Evolutionary conservation across 441 rosid species (phyloP).

Genomic region (Jatropha podagrica): DNA sequence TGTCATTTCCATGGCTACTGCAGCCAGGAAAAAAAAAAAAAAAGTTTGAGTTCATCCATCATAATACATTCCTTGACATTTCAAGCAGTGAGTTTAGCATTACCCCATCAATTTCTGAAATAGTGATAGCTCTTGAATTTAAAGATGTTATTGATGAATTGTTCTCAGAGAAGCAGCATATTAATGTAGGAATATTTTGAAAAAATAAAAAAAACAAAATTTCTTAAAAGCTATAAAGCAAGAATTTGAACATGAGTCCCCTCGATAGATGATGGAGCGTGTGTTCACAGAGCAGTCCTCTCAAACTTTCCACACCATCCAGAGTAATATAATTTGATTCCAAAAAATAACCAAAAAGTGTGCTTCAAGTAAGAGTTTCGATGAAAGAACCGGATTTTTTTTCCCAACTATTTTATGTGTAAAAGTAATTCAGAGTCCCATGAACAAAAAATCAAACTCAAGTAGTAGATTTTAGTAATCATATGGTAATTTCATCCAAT

Average conservation of each 20-base stretch:
- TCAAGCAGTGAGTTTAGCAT: constrained; percentile 1
- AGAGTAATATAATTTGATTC: neutral
- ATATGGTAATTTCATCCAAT: neutral
- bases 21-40: neutral
- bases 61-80: neutral
- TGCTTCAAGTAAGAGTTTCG: neutral
- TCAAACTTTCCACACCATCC: neutral
- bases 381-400: neutral
- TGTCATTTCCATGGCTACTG: neutral
- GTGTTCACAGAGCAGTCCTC: neutral
- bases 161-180: constrained; percentile 6
- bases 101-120: neutral
- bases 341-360: constrained; percentile 1
- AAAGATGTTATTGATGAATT: neutral
- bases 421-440: neutral
- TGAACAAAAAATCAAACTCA: neutral
- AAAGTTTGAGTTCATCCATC: neutral
- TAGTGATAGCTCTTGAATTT: neutral
- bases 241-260: neutral
- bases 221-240: neutral
- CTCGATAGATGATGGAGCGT: neutral
- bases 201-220: neutral
- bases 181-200: neutral
- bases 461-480: neutral
- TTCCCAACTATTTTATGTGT: neutral